Evolutionary conservation across 2,329 filamentous ascomycete genomes (phyloP).

Genomic region (Botrytis byssoidea): DNA sequence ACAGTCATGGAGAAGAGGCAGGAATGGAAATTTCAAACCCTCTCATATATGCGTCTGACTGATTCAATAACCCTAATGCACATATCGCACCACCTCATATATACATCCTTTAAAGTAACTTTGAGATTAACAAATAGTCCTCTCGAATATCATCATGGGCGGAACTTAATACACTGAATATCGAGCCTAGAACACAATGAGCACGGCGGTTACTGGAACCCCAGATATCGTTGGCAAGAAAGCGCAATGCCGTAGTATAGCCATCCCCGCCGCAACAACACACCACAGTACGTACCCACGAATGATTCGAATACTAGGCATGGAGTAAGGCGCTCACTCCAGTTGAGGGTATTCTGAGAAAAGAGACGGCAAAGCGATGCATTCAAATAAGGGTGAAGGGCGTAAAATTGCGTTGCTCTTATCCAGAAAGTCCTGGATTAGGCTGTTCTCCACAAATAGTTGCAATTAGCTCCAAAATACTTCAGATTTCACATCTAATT

Average conservation of each 20-base stretch:
- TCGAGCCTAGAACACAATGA: not conserved
- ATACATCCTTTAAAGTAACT: not conserved
- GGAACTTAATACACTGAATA: not conserved
- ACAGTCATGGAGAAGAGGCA: not conserved
- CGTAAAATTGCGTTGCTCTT: not conserved
- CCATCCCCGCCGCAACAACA: accelerated
- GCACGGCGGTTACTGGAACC: not conserved
- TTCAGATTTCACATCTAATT: not conserved
- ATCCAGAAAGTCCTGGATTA: not conserved
- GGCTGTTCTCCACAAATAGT: not conserved
- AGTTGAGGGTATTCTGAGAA: not conserved
- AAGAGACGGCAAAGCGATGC: not conserved
- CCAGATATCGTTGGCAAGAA: not conserved
- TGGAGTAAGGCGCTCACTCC: not conserved
- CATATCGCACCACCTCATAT: not conserved
- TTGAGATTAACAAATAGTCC: not conserved
- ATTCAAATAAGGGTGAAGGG: not conserved
- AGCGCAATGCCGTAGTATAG: not conserved
- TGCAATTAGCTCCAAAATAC: not conserved
- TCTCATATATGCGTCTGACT: not conserved
- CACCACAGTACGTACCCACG: not conserved
- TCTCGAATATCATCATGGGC: not conserved
- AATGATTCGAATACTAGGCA: not conserved
- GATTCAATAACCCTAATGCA: not conserved
- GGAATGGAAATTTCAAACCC: not conserved